Percentiles rank a stretch among this genome's conserved stretches.
phyloP scores from a whole-genome alignment of 441 rosid genomes.

The Pelargonium myrrhifolium region DNA sequence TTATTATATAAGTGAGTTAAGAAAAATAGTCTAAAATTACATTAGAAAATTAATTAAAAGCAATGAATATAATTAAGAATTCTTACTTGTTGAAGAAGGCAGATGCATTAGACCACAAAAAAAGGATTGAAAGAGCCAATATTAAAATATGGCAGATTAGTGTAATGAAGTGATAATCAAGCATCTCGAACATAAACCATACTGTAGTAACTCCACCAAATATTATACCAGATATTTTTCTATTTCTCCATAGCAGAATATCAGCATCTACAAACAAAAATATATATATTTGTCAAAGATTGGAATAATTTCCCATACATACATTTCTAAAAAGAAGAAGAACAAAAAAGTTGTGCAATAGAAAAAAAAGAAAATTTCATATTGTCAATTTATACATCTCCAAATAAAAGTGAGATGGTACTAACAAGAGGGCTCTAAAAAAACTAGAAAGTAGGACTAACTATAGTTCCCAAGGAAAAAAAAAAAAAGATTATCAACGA shows the following conservation, averaged over 20 bases:
- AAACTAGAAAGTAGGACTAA: too few species aligned
- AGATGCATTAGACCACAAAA: slow-evolving; percentile 52
- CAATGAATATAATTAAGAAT: too few species aligned
- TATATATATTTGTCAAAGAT: background rate
- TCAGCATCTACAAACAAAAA: slow-evolving; percentile 44
- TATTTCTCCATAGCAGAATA: slow-evolving; percentile 55
- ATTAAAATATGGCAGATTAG: slow-evolving; percentile 42
- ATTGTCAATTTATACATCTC: too few species aligned
- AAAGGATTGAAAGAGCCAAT: slow-evolving; percentile 36
- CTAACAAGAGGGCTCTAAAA: too few species aligned
- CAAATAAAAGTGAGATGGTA: too few species aligned
- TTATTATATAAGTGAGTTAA: background rate
- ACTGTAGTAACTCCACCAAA: slow-evolving; percentile 45
- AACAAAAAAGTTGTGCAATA: too few species aligned
- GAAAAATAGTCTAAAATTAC: background rate
- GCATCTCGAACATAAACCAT: slow-evolving; percentile 53
- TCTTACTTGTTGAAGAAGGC: slow-evolving; percentile 46
- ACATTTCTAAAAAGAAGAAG: too few species aligned
- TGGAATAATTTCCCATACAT: too few species aligned
- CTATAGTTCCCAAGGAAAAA: too few species aligned
- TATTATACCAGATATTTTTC: slow-evolving; percentile 46
- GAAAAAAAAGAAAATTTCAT: too few species aligned
- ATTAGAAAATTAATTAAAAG: too few species aligned
- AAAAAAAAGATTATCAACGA: too few species aligned
- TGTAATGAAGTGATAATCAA: slow-evolving; percentile 47